Base-by-base conservation (phyloP, 2,329 filamentous ascomycete genomes). In the Fusarium sarcochroum region DNA sequence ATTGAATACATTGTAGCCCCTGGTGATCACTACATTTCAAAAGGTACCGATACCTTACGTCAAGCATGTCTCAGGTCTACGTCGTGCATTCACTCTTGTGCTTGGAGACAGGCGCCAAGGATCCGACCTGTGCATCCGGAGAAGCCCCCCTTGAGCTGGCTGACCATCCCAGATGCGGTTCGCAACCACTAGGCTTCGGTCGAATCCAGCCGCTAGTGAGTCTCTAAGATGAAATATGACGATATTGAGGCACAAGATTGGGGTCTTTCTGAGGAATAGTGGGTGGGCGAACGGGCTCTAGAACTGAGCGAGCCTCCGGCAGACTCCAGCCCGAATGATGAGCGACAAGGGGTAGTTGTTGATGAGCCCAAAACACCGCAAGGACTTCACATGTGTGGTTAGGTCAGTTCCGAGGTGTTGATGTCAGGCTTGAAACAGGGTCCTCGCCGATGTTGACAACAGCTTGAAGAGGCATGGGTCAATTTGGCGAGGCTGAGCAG, bases 161-260 rank as follows among this genome's bases (percentile, higher is more conserved):
- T 51, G 53, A 52, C 64, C 64, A 72, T 73, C 60, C 71, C 66
- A 45, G 52, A 74, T 73, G 72, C 72, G 72, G 70, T 73, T 74
- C 61, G 61, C 54, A 60, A 46, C 68, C 47, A 72, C 63, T 56
- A 72, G 62, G 48, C 69, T 68, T 73, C 45, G 51, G 66, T 63
- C 58, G 57, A 56, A 54, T 54, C 45, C 61, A 67, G 61, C 57
- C 58, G 61, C 72, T 74, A 74, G 66, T 60, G 50, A 51, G 51
- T 53, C 56, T 66, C 72, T 73, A 70, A 70, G 58, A 61, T 63
- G 58, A 73, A 59, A 47, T 49, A 74, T 74, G 72, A 74, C 72
- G 72, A 63, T 74, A 71, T 74, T 57, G 61, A 70, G 59, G 68
- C 52, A 58, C 47, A 34, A 47, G 20, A 62, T 57, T 60, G 62